Evolutionary conservation across 495 filamentous ascomycete species (phyloP), one percentile per base, ranked within the genome.

Genomic region (Mycothermus thermophilus): DNA sequence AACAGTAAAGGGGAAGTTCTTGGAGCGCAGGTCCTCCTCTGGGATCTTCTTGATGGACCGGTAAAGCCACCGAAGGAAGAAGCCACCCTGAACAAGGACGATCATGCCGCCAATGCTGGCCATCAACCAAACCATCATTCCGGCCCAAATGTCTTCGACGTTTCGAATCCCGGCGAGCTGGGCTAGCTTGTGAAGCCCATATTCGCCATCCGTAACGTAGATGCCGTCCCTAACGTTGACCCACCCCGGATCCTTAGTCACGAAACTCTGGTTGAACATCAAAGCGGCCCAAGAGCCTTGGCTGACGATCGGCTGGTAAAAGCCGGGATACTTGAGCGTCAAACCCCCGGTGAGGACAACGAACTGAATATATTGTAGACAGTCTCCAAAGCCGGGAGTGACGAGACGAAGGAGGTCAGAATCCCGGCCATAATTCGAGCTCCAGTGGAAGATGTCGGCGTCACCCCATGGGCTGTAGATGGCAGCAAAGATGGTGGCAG

Each of bases 291-390:
- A 97, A 25, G 80, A 76, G 7, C 69, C 79, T 50, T 83, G 80
- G 43, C 83, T 90, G 30, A 90, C 72, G 10, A 80, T 80, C 10
- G 90, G 90, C 49, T 95, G 90, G 52, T 82, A 96, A 48, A 80
- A 97, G 0, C 90, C 90, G 0, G 90, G 90, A 51, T 96, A 97
- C 38, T 80, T 75, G 43, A 97, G 58, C 15, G 79, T 83, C 27
- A 97, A 59, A 26, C 78, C 74, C 1, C 92, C 92, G 0, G 87
- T 85, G 22, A 97, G 66, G 13, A 87, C 80, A 31, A 87, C 69
- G 43, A 92, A 96, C 50, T 97, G 90, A 20, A 97, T 79, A 51
- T 96, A 97, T 58, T 97, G 87, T 20, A 97, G 72, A 54, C 90
- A 97, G 46, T 97, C 90, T 8, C 83, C 86, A 52, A 97, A 97